These are phyloP conservation scores for Leishmania turanica DNA, from an alignment of 208 protist genomes.

Conservation along the genomic window DNA sequence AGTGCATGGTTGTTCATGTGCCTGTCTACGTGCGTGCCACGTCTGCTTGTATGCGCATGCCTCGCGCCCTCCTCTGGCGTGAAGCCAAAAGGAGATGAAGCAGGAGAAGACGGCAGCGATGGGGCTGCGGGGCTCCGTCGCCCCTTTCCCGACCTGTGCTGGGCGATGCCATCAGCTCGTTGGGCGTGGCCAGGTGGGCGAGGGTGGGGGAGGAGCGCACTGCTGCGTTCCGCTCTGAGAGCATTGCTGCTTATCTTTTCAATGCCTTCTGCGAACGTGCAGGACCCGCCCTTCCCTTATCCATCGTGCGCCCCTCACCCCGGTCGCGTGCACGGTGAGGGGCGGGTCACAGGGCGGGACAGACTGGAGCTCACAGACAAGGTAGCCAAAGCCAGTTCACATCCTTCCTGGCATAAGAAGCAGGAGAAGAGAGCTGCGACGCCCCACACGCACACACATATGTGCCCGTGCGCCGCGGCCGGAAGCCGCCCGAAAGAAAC, in stretches of 20 bases:
- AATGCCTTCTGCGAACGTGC: background rate
- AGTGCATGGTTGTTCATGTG: background rate
- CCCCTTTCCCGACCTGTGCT: background rate
- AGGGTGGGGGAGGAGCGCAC: no score
- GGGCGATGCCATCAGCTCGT: background rate
- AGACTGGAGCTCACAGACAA: background rate
- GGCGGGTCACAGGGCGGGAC: background rate
- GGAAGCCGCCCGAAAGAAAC: background rate
- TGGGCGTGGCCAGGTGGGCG: background rate
- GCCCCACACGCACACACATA: background rate
- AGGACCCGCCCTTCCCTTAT: background rate
- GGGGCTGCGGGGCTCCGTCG: background rate
- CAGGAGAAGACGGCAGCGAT: background rate
- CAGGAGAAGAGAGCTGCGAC: background rate
- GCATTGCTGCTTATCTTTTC: background rate
- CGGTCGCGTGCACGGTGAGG: no score
- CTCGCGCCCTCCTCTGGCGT: background rate
- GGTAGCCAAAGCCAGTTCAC: background rate
- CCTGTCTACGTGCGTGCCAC: background rate
- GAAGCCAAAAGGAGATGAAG: background rate
- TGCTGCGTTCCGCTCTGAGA: background rate
- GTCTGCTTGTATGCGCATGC: background rate
- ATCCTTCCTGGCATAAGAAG: background rate
- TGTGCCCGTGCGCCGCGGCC: background rate
- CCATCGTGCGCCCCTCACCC: background rate